A percentile compares a stretch with the other conserved stretches of the same genome.
Evolutionary conservation across 768 basidiomycete genomes (phyloP).

Genomic region (Tulasnella sp.): DNA sequence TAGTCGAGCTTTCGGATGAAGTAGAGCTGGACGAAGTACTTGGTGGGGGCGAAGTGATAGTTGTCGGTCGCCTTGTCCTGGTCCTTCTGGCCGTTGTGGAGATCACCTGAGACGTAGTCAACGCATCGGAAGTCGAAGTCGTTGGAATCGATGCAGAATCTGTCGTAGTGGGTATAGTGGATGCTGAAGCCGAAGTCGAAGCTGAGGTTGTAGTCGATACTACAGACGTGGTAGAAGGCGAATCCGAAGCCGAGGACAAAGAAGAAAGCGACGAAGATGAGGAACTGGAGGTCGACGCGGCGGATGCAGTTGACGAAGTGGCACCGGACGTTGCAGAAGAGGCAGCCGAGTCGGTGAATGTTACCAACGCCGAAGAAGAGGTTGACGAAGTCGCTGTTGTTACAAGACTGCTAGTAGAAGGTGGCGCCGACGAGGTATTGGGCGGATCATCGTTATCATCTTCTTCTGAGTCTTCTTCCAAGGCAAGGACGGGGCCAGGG

Average conservation of each 20-base stretch:
- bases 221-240: neutral
- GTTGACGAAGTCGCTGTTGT: neutral
- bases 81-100: neutral
- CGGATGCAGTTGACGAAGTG: neutral
- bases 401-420: neutral
- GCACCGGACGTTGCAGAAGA: neutral
- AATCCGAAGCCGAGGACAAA: neutral
- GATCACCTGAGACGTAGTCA: neutral
- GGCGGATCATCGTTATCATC: neutral
- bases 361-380: neutral
- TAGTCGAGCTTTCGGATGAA: neutral
- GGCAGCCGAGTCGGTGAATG: neutral
- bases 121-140: neutral
- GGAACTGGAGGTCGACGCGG: neutral
- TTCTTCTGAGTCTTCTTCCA: conserved; percentile 3
- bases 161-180: neutral
- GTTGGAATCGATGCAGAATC: neutral
- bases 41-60: neutral
- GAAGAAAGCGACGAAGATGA: neutral
- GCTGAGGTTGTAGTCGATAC: neutral
- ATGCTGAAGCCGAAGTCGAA: neutral
- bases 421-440: neutral
- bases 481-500: conserved; percentile 32
- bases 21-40: neutral
- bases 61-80: neutral